These are phyloP conservation scores for Aquilaria agallochum DNA, from an alignment of 441 rosid species.

Conservation along the genomic window DNA sequence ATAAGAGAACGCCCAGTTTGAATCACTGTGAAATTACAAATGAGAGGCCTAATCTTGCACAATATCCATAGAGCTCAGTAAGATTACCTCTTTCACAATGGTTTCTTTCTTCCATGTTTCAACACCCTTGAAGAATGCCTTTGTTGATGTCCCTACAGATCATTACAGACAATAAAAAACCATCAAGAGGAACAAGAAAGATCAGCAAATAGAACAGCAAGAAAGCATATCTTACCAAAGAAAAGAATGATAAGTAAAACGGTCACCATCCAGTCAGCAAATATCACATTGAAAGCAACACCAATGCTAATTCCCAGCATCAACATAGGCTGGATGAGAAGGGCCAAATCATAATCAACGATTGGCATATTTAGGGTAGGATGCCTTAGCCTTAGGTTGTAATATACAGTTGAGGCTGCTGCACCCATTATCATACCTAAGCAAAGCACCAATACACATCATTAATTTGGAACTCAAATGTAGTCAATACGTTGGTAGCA, in stretches of 20 bases:
- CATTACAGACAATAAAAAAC: constrained; percentile 1
- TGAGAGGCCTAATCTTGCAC: background rate
- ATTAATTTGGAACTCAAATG: background rate
- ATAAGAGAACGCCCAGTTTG: no score
- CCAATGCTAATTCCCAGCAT: constrained; percentile 78
- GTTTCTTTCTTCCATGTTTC: constrained; percentile 77
- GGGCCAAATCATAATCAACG: constrained; percentile 67
- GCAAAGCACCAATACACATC: constrained; percentile 6
- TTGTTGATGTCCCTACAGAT: constrained; percentile 54
- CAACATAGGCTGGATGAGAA: constrained; percentile 76
- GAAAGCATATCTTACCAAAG: constrained; percentile 31
- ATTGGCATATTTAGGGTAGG: constrained; percentile 68
- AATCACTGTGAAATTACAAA: no score
- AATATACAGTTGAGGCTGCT: constrained; percentile 60
- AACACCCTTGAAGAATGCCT: constrained; percentile 62
- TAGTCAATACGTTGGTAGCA: no score
- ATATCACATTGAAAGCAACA: constrained; percentile 60
- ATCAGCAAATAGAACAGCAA: background rate
- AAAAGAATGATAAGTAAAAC: constrained; percentile 63
- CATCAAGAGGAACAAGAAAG: background rate
- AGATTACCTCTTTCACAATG: constrained; percentile 41
- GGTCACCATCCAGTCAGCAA: constrained; percentile 79
- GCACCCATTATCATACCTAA: constrained; percentile 84
- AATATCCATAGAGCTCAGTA: background rate
- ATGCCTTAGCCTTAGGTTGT: constrained; percentile 59